A percentile compares a stretch with the other conserved stretches of the same genome.
Conservation (phyloP, 768 basidiomycete genomes). For the Ramaria rubella region DNA sequence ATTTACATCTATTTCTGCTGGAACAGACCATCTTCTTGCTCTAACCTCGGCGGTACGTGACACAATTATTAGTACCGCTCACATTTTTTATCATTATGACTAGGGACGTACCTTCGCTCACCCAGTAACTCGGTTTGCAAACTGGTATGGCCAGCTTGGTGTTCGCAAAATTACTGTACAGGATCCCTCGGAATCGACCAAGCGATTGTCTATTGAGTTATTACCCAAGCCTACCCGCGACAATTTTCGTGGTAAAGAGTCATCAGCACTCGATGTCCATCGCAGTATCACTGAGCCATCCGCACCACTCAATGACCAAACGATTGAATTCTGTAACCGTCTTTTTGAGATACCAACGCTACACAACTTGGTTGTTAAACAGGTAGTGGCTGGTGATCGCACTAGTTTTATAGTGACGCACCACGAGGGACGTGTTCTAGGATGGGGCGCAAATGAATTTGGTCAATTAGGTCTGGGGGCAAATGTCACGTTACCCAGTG, state of each 20-base stretch:
- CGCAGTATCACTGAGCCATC: slow-evolving; percentile 13
- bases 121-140: slow-evolving; percentile 68
- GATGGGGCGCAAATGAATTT: slow-evolving; percentile 85
- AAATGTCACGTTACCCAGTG: slow-evolving; percentile 53
- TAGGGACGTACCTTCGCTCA: slow-evolving; percentile 71
- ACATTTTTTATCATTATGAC: not conserved
- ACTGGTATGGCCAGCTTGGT: slow-evolving; percentile 80
- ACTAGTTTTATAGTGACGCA: slow-evolving; percentile 67
- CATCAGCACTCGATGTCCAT: slow-evolving; percentile 5
- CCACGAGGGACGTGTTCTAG: slow-evolving; percentile 63
- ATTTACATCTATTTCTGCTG: slow-evolving; percentile 67
- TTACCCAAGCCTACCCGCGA: slow-evolving; percentile 44
- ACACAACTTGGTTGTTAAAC: slow-evolving; percentile 51
- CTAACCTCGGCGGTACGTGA: slow-evolving; percentile 22
- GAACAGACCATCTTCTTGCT: slow-evolving; percentile 46
- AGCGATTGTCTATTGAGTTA: slow-evolving; percentile 44
- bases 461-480: slow-evolving; percentile 81
- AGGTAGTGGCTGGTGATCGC: slow-evolving; percentile 65
- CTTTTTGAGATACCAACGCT: slow-evolving; percentile 76
- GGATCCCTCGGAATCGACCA: slow-evolving; percentile 10
- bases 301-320: slow-evolving; percentile 30
- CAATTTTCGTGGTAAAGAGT: not conserved
- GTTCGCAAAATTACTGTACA: slow-evolving; percentile 54
- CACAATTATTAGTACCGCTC: not conserved
- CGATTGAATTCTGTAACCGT: slow-evolving; percentile 58